phyloP scores from a whole-genome alignment of 768 basidiomycete species.

The Suillus plorans region DNA sequence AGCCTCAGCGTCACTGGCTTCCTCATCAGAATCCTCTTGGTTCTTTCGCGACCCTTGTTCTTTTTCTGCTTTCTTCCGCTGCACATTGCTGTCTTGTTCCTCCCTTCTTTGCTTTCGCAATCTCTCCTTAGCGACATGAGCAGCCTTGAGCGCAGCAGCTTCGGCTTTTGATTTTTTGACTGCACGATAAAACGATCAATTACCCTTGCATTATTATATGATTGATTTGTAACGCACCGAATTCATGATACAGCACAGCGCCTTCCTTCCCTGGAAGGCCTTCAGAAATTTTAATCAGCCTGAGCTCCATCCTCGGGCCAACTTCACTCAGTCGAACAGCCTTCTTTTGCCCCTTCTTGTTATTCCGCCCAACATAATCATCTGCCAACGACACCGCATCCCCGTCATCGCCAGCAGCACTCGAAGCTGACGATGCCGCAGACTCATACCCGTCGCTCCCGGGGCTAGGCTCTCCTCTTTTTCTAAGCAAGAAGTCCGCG shows the following conservation, averaged over 20 bases:
- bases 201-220: conserved; percentile 5
- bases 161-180: conserved; percentile 91
- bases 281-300: conserved; percentile 91
- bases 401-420: conserved; percentile 82
- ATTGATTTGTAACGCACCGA: conserved; percentile 56
- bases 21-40: conserved; percentile 37
- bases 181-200: conserved; percentile 30
- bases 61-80: conserved; percentile 64
- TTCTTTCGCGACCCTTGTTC: conserved; percentile 26
- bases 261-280: conserved; percentile 94
- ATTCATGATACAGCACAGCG: conserved; percentile 90
- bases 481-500: conserved; percentile 88
- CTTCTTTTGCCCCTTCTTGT: conserved; percentile 85
- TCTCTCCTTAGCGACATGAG: conserved; percentile 76
- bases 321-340: conserved; percentile 93
- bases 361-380: conserved; percentile 94
- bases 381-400: conserved; percentile 80
- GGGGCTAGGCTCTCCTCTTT: conserved; percentile 58
- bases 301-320: conserved; percentile 92
- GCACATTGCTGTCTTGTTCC: conserved; percentile 91
- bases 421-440: conserved; percentile 77
- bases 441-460: conserved; percentile 68
- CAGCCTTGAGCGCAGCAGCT: conserved; percentile 59
- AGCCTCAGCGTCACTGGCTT: conserved; percentile 42
- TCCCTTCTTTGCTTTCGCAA: conserved; percentile 75